These are phyloP conservation scores for Candida gorgasii DNA, from an alignment of 805 yeast genomes.

Conservation along the genomic window DNA sequence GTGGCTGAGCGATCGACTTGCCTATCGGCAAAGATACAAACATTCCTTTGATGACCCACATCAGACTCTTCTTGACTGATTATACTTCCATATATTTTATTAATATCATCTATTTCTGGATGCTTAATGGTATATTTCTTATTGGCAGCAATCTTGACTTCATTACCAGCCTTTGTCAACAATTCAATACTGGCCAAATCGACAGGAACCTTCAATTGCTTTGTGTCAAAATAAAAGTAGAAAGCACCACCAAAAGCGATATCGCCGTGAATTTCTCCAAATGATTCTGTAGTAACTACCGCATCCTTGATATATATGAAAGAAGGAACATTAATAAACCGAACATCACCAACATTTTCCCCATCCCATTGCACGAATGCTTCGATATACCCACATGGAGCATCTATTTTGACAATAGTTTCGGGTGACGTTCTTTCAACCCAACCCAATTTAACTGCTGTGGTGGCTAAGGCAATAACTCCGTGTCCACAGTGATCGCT, in stretches of 20 bases:
- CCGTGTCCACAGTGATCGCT: background rate
- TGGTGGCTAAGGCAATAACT: background rate
- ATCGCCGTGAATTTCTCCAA: background rate
- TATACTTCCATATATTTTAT: background rate
- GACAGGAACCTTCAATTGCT: background rate
- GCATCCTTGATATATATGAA: background rate
- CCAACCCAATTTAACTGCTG: background rate
- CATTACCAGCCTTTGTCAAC: background rate
- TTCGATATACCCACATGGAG: background rate
- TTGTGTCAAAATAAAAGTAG: background rate
- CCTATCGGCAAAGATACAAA: background rate
- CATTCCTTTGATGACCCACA: background rate
- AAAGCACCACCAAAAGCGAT: background rate
- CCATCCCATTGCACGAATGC: background rate
- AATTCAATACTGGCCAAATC: background rate
- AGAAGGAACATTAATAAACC: background rate
- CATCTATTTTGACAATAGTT: background rate
- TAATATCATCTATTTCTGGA: background rate
- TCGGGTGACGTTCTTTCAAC: background rate
- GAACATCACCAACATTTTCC: background rate
- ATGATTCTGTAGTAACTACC: background rate
- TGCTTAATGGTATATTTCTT: background rate
- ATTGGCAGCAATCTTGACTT: background rate
- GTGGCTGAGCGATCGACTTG: background rate
- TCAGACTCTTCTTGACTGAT: background rate